These are phyloP conservation scores for Sicyos baderoa DNA, from an alignment of 306 rosid species.

Conservation along the genomic window DNA sequence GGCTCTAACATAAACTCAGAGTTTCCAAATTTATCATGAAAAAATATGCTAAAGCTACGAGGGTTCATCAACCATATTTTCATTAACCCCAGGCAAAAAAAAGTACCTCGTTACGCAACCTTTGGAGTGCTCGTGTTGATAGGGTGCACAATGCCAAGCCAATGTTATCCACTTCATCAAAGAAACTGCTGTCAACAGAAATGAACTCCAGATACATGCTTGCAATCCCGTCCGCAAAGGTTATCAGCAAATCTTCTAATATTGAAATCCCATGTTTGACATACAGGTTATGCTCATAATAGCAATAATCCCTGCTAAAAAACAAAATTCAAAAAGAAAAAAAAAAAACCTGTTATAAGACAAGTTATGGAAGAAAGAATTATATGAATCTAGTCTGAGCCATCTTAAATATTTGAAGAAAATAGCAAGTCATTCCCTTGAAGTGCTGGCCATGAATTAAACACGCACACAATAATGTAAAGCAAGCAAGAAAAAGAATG, in stretches of 20 bases:
- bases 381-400: background rate
- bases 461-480: too few species aligned
- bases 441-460: too few species aligned
- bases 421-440: background rate
- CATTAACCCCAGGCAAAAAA: background rate
- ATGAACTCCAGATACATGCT: constrained; percentile 78
- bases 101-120: constrained; percentile 79
- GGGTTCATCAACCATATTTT: constrained; percentile 6
- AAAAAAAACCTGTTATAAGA: background rate
- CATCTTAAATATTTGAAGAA: background rate
- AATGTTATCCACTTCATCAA: constrained; percentile 48
- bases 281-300: constrained; percentile 48
- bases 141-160: constrained; percentile 58
- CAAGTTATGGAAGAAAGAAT: background rate
- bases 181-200: constrained; percentile 74
- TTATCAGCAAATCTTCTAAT: constrained; percentile 79
- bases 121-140: constrained; percentile 86
- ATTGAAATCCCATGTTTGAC: constrained; percentile 62
- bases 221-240: constrained; percentile 78
- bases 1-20: background rate
- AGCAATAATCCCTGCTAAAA: constrained; percentile 51
- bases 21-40: background rate
- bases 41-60: background rate
- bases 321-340: background rate
- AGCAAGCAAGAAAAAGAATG: too few species aligned